phyloP scores from a whole-genome alignment of 192 early-diverging fungal genomes.

The Phycomyces blakesleeanus region DNA sequence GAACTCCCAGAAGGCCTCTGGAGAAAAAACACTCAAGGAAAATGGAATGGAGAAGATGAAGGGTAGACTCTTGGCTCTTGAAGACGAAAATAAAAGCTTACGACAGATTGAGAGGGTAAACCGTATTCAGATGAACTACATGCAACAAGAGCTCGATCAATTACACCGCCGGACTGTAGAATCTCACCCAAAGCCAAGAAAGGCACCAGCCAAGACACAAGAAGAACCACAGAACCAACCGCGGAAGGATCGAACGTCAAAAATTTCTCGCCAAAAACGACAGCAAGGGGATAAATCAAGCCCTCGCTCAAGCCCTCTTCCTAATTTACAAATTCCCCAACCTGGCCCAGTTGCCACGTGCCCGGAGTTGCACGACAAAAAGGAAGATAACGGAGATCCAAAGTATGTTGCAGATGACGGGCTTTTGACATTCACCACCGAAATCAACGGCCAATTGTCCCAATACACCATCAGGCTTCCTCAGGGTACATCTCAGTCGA shows the following conservation, averaged over 20 bases:
- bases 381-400: neutral
- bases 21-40: neutral
- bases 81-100: constrained; percentile 14
- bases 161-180: neutral
- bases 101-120: constrained; percentile 14
- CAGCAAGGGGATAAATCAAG: too few relatives aligned
- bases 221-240: neutral
- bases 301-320: too few relatives aligned
- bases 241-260: neutral
- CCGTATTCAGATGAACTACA: constrained; percentile 17
- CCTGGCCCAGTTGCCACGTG: too few relatives aligned
- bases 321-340: too few relatives aligned
- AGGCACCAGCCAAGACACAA: neutral
- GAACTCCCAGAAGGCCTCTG: neutral
- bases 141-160: constrained; percentile 14
- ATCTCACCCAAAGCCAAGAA: neutral
- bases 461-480: constrained; percentile 15
- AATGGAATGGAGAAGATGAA: neutral
- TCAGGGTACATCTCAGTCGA: neutral
- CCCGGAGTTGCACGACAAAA: neutral
- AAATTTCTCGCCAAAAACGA: neutral
- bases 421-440: constrained; percentile 13
- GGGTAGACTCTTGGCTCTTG: neutral
- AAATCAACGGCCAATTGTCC: constrained; percentile 23
- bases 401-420: constrained; percentile 11